Evolutionary conservation across 768 basidiomycete genomes (phyloP).

Genomic region (Suillus lakei): DNA sequence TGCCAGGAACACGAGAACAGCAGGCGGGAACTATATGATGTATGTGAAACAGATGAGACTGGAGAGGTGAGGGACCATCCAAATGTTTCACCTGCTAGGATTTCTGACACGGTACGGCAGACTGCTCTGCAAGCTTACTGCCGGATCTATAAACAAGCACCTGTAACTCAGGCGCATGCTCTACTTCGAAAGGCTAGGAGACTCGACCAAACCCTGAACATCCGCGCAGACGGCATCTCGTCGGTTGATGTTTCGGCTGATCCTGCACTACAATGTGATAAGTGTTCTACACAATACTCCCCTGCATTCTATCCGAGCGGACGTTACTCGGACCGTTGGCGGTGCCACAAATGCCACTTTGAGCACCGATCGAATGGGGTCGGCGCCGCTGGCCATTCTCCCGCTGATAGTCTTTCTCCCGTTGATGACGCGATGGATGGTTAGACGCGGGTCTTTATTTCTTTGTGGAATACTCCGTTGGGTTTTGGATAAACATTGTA

Average conservation of each 20-base stretch:
- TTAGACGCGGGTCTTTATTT: neutral
- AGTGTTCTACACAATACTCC: constrained; percentile 72
- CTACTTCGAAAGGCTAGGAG: constrained; percentile 89
- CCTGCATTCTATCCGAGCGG: constrained; percentile 69
- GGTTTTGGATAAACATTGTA: neutral
- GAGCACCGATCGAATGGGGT: neutral
- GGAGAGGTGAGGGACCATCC: constrained; percentile 69
- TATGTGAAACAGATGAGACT: constrained; percentile 85
- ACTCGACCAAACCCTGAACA: constrained; percentile 72
- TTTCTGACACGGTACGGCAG: constrained; percentile 43
- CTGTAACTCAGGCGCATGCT: constrained; percentile 74
- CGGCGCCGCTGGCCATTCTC: neutral
- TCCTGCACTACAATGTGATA: constrained; percentile 51
- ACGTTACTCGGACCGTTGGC: constrained; percentile 29
- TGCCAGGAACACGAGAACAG: constrained; percentile 78
- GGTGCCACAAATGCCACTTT: constrained; percentile 53
- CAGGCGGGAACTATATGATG: constrained; percentile 73
- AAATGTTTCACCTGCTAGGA: neutral
- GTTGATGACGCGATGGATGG: constrained; percentile 3
- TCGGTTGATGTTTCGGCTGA: constrained; percentile 17
- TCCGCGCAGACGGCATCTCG: constrained; percentile 41
- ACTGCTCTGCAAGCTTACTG: constrained; percentile 91
- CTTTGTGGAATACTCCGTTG: neutral
- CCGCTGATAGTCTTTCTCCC: constrained; percentile 1
- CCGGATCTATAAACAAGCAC: constrained; percentile 81